These are phyloP conservation scores for Oryza rufipogon DNA, from an alignment of 176 grass and related monocot genomes.

Conservation along the genomic window DNA sequence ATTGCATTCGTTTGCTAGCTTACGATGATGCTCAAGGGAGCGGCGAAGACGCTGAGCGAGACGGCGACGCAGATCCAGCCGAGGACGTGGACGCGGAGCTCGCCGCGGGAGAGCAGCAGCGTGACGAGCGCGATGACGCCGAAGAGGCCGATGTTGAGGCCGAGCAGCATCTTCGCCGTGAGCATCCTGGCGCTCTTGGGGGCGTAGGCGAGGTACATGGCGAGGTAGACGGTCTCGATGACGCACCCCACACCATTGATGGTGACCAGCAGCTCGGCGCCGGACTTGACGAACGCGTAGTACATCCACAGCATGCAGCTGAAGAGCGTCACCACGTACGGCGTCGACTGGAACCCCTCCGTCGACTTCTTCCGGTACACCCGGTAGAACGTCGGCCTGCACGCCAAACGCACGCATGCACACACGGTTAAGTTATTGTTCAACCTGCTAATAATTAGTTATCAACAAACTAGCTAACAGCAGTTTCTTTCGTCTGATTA, in stretches of 20 bases:
- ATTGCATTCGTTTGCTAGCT: not conserved
- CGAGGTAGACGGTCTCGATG: slow-evolving; percentile 68
- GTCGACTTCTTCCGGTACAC: slow-evolving; percentile 88
- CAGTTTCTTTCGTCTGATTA: not conserved
- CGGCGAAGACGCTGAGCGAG: slow-evolving; percentile 78
- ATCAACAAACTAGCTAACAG: not conserved
- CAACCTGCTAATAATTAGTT: not conserved
- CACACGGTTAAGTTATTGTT: not conserved
- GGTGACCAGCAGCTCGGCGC: slow-evolving; percentile 65
- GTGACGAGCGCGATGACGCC: slow-evolving; percentile 66
- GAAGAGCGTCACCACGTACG: slow-evolving; percentile 87
- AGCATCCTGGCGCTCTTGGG: slow-evolving; percentile 54
- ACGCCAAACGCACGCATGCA: not conserved
- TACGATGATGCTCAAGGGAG: slow-evolving; percentile 89
- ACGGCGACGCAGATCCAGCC: slow-evolving; percentile 84
- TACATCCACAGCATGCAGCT: slow-evolving; percentile 90
- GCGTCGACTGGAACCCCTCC: slow-evolving; percentile 81
- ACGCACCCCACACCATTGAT: slow-evolving; percentile 78
- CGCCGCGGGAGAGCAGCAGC: slow-evolving; percentile 42
- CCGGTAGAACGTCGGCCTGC: slow-evolving; percentile 90
- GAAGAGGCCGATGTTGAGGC: slow-evolving; percentile 75
- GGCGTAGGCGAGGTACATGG: slow-evolving; percentile 71
- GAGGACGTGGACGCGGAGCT: slow-evolving; percentile 56
- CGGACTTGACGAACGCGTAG: slow-evolving; percentile 77
- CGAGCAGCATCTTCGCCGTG: slow-evolving; percentile 61